Evolutionary conservation across 2,329 filamentous ascomycete species (phyloP), one percentile per base, ranked within the genome.

Genomic region (Colletotrichum chlorophyti): DNA sequence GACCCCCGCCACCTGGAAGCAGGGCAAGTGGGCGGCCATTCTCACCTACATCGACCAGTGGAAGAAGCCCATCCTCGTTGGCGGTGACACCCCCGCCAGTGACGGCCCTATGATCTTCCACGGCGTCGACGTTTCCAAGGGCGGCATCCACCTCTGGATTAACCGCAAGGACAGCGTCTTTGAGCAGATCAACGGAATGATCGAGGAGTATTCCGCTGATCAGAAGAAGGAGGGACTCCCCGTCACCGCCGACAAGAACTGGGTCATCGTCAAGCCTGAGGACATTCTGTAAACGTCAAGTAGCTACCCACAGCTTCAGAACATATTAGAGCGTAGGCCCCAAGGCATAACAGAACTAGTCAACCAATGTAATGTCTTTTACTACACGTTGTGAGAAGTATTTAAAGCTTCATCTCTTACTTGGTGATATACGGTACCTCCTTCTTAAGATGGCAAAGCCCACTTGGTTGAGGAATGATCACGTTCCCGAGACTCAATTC

Each of bases 71-170:
- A 63, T 79, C 5, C 65, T 79, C 2, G 76, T 70, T 11, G 76
- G 53, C 1, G 76, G 76, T n/a, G 76, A 79, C 52, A 78, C 76
- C 0, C 76, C 76, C 0, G 67, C 65, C 9, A 78, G 75, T 60
- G 76, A 79, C 43, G 75, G 74, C 0, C 74, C 74, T 9, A 79
- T 79, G 76, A 66, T 73, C 12, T 78, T 79, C 64, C 75, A 79
- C 27, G 76, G 74, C 10, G 76, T 77, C 4, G 74, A 79, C 43
- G 71, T 76, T 10, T 66, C 61, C 11, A 71, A 72, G 46, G 76
- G 76, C 3, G 76, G 76, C 3, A 66, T 78, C 24, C 71, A 76
- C 47, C 65, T 80, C 21, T 75, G 75, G 72, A 60, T 80, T 40
- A 72, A 80, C 63, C 70, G 75, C 50, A 71, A 70, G 52, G 66